Conservation (phyloP, 805 yeast species). For the Scheffersomyces lignosus region DNA sequence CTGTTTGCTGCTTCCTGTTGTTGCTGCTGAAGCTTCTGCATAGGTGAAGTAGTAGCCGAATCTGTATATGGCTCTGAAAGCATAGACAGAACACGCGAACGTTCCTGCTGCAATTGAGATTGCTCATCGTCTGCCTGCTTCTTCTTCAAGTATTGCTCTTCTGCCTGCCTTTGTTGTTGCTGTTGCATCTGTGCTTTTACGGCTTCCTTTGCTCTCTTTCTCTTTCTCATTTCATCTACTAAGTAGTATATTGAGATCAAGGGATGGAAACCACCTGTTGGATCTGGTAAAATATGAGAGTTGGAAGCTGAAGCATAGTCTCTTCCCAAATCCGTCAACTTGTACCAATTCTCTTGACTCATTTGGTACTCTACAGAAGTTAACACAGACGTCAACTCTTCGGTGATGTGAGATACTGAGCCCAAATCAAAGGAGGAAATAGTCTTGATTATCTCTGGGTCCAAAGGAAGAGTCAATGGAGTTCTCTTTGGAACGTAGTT, state of each 20-base stretch:
- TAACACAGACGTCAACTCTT: constrained; percentile 57
- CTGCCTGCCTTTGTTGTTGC: constrained; percentile 11
- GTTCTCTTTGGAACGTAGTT: constrained; percentile 73
- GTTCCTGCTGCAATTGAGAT: background rate
- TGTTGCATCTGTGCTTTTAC: constrained; percentile 26
- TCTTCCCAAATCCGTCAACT: constrained; percentile 37
- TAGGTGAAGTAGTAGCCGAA: background rate
- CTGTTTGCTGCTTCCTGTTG: too few species aligned
- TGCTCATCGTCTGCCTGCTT: too few species aligned
- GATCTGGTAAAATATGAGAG: constrained; percentile 55
- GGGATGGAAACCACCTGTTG: constrained; percentile 87
- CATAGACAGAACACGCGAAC: too few species aligned
- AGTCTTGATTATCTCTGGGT: constrained; percentile 64
- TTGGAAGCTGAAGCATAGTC: constrained; percentile 36
- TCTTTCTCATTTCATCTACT: constrained; percentile 77
- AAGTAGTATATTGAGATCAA: constrained; percentile 81
- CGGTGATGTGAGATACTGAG: constrained; percentile 54
- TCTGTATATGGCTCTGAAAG: background rate
- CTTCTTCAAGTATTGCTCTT: constrained; percentile 7
- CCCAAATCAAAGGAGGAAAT: constrained; percentile 83
- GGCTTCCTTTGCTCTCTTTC: constrained; percentile 62
- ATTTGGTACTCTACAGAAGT: constrained; percentile 64
- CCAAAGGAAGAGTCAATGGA: constrained; percentile 73
- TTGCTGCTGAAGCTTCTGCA: background rate
- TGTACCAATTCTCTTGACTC: constrained; percentile 64